These are phyloP conservation scores for Medakamo hakoo DNA, from an alignment of 139 green algal species.

Conservation along the genomic window DNA sequence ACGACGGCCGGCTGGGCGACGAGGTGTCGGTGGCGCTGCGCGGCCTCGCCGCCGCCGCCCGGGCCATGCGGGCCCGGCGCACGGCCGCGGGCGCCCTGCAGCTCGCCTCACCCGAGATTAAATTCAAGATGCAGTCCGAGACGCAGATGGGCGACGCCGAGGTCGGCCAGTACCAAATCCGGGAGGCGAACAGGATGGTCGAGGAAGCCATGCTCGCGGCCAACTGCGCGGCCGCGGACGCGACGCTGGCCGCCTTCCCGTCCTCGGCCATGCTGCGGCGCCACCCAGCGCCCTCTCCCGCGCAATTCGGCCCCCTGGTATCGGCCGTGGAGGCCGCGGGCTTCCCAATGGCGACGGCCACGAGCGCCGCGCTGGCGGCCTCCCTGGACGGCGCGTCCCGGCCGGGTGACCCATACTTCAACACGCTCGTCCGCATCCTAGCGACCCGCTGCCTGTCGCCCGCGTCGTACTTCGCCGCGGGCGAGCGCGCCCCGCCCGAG, in stretches of 20 bases:
- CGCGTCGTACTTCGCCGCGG: conserved; percentile 54
- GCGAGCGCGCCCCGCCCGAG: conserved; percentile 26
- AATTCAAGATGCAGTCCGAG: conserved; percentile 82
- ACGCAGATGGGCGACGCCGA: conserved; percentile 85
- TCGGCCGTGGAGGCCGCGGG: conserved; percentile 38
- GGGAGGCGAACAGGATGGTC: conserved; percentile 92
- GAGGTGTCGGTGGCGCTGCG: conserved; percentile 35
- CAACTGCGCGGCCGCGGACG: conserved; percentile 75
- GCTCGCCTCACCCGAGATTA: conserved; percentile 87
- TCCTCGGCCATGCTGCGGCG: conserved; percentile 57
- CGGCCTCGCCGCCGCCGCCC: background rate
- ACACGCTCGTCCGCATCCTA: conserved; percentile 94
- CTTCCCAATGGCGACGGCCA: conserved; percentile 41
- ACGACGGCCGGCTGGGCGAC: conserved; percentile 56
- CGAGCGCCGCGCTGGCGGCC: conserved; percentile 39
- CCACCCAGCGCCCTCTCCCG: conserved; percentile 48
- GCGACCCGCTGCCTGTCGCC: conserved; percentile 94
- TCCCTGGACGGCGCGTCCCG: conserved; percentile 60
- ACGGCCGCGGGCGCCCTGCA: conserved; percentile 63
- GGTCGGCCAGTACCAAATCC: conserved; percentile 85
- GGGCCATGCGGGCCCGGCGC: conserved; percentile 26
- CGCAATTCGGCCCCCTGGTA: conserved; percentile 53
- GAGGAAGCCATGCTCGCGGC: conserved; percentile 98
- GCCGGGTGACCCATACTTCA: conserved; percentile 83
- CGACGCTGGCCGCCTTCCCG: conserved; percentile 64